Percentiles rank a stretch among this genome's conserved stretches.
Evolutionary conservation across 208 protist species (phyloP).

Genomic region (Borovskyia barvae): DNA sequence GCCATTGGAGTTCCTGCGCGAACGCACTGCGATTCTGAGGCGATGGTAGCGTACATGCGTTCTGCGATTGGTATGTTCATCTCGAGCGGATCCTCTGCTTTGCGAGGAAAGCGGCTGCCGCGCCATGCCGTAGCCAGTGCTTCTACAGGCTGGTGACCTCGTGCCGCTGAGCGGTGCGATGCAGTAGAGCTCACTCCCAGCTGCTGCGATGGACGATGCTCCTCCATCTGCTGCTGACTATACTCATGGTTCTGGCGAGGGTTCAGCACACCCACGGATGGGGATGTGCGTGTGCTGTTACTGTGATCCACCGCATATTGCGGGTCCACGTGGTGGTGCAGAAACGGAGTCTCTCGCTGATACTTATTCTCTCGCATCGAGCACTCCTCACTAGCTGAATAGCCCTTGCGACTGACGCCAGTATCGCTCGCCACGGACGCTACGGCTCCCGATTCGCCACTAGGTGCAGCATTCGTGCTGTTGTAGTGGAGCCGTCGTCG

Average conservation of each 20-base stretch:
- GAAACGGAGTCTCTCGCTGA: too few relatives aligned
- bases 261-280: background rate
- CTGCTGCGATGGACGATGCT: background rate
- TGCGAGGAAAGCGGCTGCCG: conserved; percentile 25
- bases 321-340: background rate
- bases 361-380: too few relatives aligned
- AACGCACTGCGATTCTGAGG: background rate
- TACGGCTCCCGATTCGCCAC: too few relatives aligned
- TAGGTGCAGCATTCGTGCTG: too few relatives aligned
- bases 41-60: background rate
- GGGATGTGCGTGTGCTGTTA: background rate
- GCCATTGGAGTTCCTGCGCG: background rate
- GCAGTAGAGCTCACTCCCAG: background rate
- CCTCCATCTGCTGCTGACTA: conserved; percentile 15
- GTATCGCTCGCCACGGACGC: too few relatives aligned
- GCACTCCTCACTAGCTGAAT: background rate
- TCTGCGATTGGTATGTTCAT: conserved; percentile 24
- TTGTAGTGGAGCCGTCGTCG: too few relatives aligned
- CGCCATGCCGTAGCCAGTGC: conserved; percentile 8
- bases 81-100: conserved; percentile 19
- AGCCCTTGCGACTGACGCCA: too few relatives aligned
- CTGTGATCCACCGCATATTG: background rate
- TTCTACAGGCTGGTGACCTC: background rate
- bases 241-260: conserved; percentile 5
- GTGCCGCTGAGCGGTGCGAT: background rate